Conservation (phyloP, 208 protist genomes). For the Leishmania arabica region DNA sequence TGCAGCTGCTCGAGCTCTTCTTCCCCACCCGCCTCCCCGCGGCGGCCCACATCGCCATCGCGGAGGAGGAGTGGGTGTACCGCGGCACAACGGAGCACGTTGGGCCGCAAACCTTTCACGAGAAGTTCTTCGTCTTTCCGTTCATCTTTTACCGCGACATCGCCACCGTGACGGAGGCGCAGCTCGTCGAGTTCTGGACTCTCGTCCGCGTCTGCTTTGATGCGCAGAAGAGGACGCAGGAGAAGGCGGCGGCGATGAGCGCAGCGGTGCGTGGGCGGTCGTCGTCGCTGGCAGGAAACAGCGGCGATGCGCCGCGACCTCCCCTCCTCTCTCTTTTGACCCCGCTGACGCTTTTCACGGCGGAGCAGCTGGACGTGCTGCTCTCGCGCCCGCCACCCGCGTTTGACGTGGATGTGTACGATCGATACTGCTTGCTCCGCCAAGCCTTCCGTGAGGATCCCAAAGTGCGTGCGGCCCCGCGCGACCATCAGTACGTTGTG, state of each 20-base stretch:
- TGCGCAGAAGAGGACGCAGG: constrained; percentile 24
- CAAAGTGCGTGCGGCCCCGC: constrained; percentile 21
- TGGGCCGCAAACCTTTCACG: constrained; percentile 74
- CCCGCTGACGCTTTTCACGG: constrained; percentile 47
- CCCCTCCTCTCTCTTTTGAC: constrained; percentile 31
- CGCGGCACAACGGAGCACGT: constrained; percentile 79
- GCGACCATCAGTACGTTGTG: constrained; percentile 30
- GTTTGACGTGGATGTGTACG: constrained; percentile 33
- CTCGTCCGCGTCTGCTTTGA: constrained; percentile 77
- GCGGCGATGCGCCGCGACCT: neutral
- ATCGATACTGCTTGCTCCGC: constrained; percentile 48
- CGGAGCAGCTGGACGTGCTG: constrained; percentile 37
- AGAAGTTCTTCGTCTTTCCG: constrained; percentile 81
- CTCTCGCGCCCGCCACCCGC: constrained; percentile 24
- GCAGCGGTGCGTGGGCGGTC: neutral
- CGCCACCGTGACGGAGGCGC: constrained; percentile 44
- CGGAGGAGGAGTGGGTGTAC: constrained; percentile 88
- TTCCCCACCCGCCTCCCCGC: constrained; percentile 59
- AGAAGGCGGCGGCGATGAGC: constrained; percentile 17
- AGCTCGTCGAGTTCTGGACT: constrained; percentile 81
- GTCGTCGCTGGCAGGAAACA: neutral
- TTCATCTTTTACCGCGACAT: constrained; percentile 82
- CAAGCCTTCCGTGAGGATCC: constrained; percentile 20
- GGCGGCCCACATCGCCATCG: constrained; percentile 61
- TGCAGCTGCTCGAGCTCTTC: constrained; percentile 81